Conservation (phyloP, 2,329 filamentous ascomycete species). For the Ramularia endophylla region DNA sequence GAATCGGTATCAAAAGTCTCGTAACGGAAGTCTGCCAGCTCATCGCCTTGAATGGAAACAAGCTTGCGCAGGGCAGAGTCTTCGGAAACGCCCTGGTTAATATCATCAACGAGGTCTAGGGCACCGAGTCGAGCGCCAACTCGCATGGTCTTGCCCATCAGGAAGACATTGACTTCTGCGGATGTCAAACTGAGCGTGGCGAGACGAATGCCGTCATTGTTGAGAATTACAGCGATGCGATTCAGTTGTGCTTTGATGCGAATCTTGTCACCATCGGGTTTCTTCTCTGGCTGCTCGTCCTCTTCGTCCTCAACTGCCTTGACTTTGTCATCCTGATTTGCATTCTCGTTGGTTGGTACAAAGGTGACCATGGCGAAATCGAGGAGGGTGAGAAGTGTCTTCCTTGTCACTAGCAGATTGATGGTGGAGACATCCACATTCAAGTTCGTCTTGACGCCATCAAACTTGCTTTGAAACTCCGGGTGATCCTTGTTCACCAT, state of each 20-base stretch:
- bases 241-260: constrained; percentile 90
- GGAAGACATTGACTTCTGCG: constrained; percentile 83
- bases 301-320: constrained; percentile 23
- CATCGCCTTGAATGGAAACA: constrained; percentile 90
- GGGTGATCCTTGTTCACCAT: constrained; percentile 87
- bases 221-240: constrained; percentile 88
- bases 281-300: constrained; percentile 31
- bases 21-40: constrained; percentile 94
- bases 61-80: constrained; percentile 77
- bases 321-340: constrained; percentile 12
- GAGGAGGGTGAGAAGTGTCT: constrained; percentile 82
- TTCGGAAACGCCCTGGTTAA: constrained; percentile 81
- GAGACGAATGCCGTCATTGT: constrained; percentile 93
- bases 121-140: constrained; percentile 83
- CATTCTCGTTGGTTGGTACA: constrained; percentile 38
- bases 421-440: constrained; percentile 91
- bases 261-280: constrained; percentile 62
- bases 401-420: constrained; percentile 89
- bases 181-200: constrained; percentile 90
- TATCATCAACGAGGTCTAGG: constrained; percentile 82
- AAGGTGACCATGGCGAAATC: constrained; percentile 96
- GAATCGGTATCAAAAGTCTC: constrained; percentile 82
- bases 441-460: constrained; percentile 89
- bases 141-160: constrained; percentile 79
- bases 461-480: constrained; percentile 85